Conservation (phyloP, 1,284 basidiomycete species). For the Chondrostereum purpureum region DNA sequence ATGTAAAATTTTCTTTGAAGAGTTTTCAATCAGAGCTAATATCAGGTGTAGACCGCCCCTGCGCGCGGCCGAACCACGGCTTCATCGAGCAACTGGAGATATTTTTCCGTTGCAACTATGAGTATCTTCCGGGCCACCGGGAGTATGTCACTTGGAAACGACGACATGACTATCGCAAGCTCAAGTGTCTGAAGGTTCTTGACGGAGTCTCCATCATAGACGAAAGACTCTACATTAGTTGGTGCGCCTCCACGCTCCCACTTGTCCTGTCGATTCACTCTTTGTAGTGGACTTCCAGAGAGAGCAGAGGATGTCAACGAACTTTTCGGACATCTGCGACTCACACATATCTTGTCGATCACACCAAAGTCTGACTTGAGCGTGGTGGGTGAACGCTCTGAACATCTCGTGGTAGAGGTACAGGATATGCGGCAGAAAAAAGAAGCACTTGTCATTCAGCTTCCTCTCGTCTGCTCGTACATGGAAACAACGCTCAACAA, state of each 20-base stretch:
- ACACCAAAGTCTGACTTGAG: no score
- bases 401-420: no score
- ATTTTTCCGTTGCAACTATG: slow-evolving; percentile 44
- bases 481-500: no score
- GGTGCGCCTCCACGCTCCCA: slow-evolving; percentile 29
- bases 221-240: slow-evolving; percentile 42
- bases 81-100: slow-evolving; percentile 54
- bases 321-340: slow-evolving; percentile 42
- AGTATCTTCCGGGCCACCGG: slow-evolving; percentile 32
- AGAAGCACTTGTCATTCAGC: no score
- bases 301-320: slow-evolving; percentile 40
- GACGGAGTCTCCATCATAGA: slow-evolving; percentile 44
- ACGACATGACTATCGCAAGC: slow-evolving; percentile 42
- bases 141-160: slow-evolving; percentile 54
- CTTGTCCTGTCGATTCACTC: slow-evolving; percentile 4
- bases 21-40: slow-evolving; percentile 4
- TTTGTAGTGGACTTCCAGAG: slow-evolving; percentile 45
- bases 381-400: no score
- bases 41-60: slow-evolving; percentile 37
- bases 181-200: slow-evolving; percentile 40
- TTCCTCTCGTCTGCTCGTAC: no score
- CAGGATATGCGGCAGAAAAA: no score
- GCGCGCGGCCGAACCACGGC: slow-evolving; percentile 56
- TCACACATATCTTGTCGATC: no score
- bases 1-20: slow-evolving; percentile 7